Conservation (phyloP, 164 flowering plant genomes). For the Pachysandra terminalis region DNA sequence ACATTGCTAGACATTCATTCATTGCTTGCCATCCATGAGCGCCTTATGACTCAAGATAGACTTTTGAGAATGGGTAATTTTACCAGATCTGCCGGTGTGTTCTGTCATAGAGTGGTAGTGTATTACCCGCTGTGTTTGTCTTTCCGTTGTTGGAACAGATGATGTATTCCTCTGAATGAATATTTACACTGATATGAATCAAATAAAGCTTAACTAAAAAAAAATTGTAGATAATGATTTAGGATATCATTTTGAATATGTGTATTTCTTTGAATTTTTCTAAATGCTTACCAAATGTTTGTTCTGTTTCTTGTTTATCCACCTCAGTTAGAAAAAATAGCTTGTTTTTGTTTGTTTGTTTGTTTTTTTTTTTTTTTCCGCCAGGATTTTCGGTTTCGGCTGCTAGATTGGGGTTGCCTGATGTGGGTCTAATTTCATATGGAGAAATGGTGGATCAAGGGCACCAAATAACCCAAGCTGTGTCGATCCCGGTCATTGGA, state of each 20-base stretch:
- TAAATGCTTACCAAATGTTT: not conserved
- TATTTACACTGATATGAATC: no score
- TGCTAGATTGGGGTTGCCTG: slow-evolving; percentile 85
- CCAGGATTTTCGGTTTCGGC: slow-evolving; percentile 89
- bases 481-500: slow-evolving; percentile 91
- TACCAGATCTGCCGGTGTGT: no score
- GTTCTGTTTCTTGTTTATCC: not conserved
- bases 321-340: not conserved
- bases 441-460: slow-evolving; percentile 98
- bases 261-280: not conserved
- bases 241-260: not conserved
- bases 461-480: slow-evolving; percentile 70
- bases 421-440: slow-evolving; percentile 78
- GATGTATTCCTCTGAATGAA: no score
- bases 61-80: no score
- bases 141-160: no score
- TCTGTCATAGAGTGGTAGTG: no score
- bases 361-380: not conserved
- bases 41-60: no score
- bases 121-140: no score
- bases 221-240: no score
- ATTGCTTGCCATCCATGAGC: no score
- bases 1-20: no score
- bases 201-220: no score
- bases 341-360: not conserved